Conservation (phyloP, 2,329 filamentous ascomycete species). For the Sporothrix sp. region DNA sequence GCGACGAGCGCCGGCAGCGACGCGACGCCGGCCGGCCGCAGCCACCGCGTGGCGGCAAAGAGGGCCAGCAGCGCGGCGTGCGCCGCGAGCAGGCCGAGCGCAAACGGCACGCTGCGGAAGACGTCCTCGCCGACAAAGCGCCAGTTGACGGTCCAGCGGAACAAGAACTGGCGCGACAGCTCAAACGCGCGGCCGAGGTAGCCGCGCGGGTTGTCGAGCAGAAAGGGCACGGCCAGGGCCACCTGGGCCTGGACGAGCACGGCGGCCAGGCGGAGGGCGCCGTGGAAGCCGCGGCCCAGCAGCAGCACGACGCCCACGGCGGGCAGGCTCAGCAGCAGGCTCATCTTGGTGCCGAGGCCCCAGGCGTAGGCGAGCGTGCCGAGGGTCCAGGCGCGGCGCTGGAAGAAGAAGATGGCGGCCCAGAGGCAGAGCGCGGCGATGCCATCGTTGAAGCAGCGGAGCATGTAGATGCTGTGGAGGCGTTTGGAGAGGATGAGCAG, state of each 20-base stretch:
- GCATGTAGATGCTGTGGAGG: conserved; percentile 83
- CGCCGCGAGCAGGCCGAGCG: conserved; percentile 52
- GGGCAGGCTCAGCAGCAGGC: conserved; percentile 70
- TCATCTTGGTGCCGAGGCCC: conserved; percentile 93
- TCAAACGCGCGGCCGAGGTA: conserved; percentile 84
- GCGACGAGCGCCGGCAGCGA: conserved; percentile 20
- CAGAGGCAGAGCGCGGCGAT: conserved; percentile 80
- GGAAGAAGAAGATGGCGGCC: conserved; percentile 67
- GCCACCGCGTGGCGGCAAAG: conserved; percentile 62
- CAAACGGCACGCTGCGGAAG: conserved; percentile 64
- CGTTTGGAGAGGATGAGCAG: conserved; percentile 83
- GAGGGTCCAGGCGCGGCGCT: conserved; percentile 62
- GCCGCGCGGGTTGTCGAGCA: conserved; percentile 51
- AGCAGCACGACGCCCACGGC: conserved; percentile 69
- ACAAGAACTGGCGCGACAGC: conserved; percentile 81
- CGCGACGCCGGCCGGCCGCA: conserved; percentile 53
- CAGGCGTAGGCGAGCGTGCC: conserved; percentile 65
- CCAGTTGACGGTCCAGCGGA: conserved; percentile 99
- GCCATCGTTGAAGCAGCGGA: conserved; percentile 93
- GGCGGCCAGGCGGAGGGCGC: conserved; percentile 57
- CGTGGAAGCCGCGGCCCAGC: conserved; percentile 57
- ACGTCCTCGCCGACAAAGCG: conserved; percentile 76
- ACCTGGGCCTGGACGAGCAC: conserved; percentile 74
- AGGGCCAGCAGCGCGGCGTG: conserved; percentile 56
- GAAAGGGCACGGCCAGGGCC: conserved; percentile 56